Evolutionary conservation across 495 filamentous ascomycete genomes (phyloP).

Genomic region (Tuber umbilicatum): DNA sequence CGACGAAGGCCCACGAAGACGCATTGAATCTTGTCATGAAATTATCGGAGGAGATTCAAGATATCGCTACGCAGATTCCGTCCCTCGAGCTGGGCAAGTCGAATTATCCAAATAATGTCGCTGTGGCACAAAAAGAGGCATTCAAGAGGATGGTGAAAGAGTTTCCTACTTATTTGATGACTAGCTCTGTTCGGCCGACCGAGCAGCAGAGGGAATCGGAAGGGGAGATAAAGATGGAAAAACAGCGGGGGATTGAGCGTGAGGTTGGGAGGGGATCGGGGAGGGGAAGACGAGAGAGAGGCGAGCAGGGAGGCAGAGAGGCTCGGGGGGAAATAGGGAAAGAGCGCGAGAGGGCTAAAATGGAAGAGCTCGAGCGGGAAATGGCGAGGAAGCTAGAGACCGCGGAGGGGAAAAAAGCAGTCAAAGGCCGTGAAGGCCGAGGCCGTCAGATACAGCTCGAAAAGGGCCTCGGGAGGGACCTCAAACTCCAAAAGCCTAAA

Average conservation of each 20-base stretch:
- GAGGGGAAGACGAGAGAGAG: background rate
- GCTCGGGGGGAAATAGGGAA: background rate
- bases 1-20: background rate
- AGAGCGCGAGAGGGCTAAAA: background rate
- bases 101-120: background rate
- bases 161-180: background rate
- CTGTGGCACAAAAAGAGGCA: background rate
- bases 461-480: background rate
- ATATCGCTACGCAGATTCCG: background rate
- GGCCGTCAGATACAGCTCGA: background rate
- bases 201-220: background rate
- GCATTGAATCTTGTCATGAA: constrained; percentile 1
- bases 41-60: background rate
- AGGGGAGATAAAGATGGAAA: background rate
- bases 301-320: background rate
- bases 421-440: background rate
- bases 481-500: background rate
- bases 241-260: background rate
- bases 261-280: background rate
- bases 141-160: background rate
- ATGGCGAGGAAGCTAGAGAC: background rate
- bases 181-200: background rate
- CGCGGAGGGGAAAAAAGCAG: background rate
- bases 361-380: background rate
- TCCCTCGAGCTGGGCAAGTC: background rate